Percentiles rank a stretch among this genome's conserved stretches.
Evolutionary conservation across 2,329 filamentous ascomycete species (phyloP).

Genomic region (Botryosphaeria agaves): DNA sequence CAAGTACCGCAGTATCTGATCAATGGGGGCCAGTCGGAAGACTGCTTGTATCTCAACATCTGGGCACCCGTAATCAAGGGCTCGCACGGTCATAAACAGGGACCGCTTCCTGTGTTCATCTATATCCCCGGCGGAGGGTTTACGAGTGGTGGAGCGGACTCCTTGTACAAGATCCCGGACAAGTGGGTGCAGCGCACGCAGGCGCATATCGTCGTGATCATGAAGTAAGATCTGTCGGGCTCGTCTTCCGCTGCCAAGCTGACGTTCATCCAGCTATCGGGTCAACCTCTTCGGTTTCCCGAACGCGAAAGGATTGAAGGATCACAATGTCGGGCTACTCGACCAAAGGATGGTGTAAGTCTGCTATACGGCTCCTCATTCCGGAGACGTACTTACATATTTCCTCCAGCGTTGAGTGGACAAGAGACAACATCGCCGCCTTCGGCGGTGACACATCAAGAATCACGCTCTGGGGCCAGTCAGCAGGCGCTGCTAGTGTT

Average conservation of each 20-base stretch:
- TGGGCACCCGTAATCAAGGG: slow-evolving; percentile 1
- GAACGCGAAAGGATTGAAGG: slow-evolving; percentile 3
- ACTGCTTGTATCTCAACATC: slow-evolving; percentile 1
- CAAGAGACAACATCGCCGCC: slow-evolving; percentile 6
- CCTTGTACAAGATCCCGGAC: background rate
- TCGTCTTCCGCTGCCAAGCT: background rate
- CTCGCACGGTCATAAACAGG: background rate
- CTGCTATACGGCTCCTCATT: background rate
- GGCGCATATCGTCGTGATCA: slow-evolving; percentile 1
- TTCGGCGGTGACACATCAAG: slow-evolving; percentile 7
- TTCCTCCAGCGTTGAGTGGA: slow-evolving; percentile 5
- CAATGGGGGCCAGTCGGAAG: slow-evolving; percentile 4
- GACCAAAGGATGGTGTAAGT: slow-evolving; percentile 7
- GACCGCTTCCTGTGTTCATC: slow-evolving; percentile 1
- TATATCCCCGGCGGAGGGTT: slow-evolving; percentile 1
- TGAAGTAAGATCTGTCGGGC: background rate
- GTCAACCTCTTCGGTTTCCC: slow-evolving; percentile 7
- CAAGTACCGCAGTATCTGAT: slow-evolving; percentile 4
- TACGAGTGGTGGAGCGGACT: background rate
- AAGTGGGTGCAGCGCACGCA: slow-evolving; percentile 1
- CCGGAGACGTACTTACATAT: background rate
- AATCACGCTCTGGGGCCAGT: slow-evolving; percentile 6
- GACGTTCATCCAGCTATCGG: slow-evolving; percentile 4
- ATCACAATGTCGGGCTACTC: slow-evolving; percentile 6
- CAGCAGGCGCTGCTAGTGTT: slow-evolving; percentile 4